Evolutionary conservation across 2,329 filamentous ascomycete species (phyloP).

Genomic region (Curvularia sp.): DNA sequence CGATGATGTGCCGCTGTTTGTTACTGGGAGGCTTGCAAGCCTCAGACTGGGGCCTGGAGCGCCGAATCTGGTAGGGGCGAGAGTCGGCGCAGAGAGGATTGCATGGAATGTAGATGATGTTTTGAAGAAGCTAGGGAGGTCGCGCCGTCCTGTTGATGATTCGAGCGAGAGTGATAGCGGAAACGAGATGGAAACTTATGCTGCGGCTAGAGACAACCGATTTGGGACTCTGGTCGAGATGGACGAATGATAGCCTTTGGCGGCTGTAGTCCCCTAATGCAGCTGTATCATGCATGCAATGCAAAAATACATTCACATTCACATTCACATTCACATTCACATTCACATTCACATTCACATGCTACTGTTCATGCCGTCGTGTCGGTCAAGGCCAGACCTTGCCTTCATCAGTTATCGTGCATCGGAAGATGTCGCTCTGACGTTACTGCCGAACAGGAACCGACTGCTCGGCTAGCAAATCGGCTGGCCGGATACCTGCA

Average conservation of each 20-base stretch:
- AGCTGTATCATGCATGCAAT: neutral
- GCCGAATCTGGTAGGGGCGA: constrained; percentile 75
- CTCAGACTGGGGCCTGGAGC: constrained; percentile 75
- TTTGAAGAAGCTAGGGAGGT: constrained; percentile 43
- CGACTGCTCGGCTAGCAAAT: constrained; percentile 10
- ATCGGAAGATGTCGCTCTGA: constrained; percentile 6
- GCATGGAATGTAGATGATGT: constrained; percentile 72
- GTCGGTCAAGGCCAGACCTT: neutral
- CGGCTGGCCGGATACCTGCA: constrained; percentile 16
- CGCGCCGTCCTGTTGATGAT: neutral
- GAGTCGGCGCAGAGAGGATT: constrained; percentile 75
- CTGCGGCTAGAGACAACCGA: constrained; percentile 53
- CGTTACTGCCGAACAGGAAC: constrained; percentile 1
- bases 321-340: too few relatives aligned
- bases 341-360: neutral
- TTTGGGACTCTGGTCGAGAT: constrained; percentile 45
- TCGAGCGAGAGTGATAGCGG: constrained; percentile 16
- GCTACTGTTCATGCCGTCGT: neutral
- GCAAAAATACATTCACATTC: neutral
- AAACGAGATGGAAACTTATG: constrained; percentile 40
- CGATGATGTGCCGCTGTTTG: constrained; percentile 73
- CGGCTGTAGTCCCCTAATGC: neutral
- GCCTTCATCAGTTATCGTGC: neutral
- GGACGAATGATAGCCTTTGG: neutral
- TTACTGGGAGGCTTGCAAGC: constrained; percentile 71